phyloP scores from a whole-genome alignment of 345 rosid genomes.

The Populus alba region DNA sequence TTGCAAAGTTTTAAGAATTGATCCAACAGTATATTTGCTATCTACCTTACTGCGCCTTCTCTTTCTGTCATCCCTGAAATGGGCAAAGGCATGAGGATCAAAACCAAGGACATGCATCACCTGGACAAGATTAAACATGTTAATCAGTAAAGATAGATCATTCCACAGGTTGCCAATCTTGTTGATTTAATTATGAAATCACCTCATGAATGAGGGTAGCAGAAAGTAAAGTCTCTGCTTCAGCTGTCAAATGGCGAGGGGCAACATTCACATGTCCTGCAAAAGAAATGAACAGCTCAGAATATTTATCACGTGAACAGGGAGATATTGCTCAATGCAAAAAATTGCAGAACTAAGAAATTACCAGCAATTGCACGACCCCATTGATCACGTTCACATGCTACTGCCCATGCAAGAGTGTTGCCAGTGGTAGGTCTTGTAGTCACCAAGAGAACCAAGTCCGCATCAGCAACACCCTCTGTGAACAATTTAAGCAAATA shows the following conservation, averaged over 20 bases:
- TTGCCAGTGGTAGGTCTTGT: slow-evolving; percentile 99
- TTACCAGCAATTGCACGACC: slow-evolving; percentile 99
- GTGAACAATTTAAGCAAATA: slow-evolving; percentile 17
- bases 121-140: slow-evolving; percentile 34
- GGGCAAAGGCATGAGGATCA: slow-evolving; percentile 99
- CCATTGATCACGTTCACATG: slow-evolving; percentile 99
- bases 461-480: slow-evolving; percentile 92
- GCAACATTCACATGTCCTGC: slow-evolving; percentile 98
- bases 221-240: slow-evolving; percentile 92
- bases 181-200: slow-evolving; percentile 16
- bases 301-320: not conserved
- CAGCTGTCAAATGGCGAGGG: slow-evolving; percentile 97
- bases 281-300: slow-evolving; percentile 17
- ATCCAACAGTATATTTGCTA: not conserved
- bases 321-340: not conserved
- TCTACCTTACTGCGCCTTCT: slow-evolving; percentile 87
- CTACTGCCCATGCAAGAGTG: slow-evolving; percentile 99
- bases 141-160: not conserved
- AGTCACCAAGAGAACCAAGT: slow-evolving; percentile 92
- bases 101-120: slow-evolving; percentile 99
- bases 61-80: slow-evolving; percentile 97
- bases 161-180: slow-evolving; percentile 1
- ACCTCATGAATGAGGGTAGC: slow-evolving; percentile 99
- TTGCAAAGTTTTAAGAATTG: not conserved
- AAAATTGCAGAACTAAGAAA: not conserved